Evolutionary conservation across 371 early-diverging fungal species (phyloP).

Genomic region (Nematocida sp.): DNA sequence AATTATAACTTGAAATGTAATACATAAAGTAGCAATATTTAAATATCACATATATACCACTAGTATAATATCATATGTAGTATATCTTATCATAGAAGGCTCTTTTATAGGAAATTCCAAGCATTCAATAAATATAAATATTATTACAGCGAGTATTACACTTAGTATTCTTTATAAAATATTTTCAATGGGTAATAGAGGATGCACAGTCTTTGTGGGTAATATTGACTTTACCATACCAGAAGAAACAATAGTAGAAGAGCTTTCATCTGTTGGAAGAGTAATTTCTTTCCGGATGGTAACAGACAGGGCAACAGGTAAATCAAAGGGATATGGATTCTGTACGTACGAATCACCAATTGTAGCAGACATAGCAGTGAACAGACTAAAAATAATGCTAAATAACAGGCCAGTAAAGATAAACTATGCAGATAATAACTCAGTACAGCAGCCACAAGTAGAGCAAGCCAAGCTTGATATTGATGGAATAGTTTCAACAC

Average conservation of each 20-base stretch:
- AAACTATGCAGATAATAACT: constrained; percentile 71
- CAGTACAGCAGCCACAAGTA: constrained; percentile 53
- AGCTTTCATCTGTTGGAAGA: constrained; percentile 69
- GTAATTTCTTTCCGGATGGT: constrained; percentile 70
- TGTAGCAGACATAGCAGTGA: constrained; percentile 71
- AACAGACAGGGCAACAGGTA: constrained; percentile 70
- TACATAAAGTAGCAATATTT: no score
- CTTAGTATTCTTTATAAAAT: not conserved
- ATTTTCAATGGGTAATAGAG: constrained; percentile 52
- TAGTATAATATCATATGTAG: no score
- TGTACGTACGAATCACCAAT: constrained; percentile 71
- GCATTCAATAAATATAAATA: no score
- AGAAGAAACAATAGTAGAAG: constrained; percentile 69
- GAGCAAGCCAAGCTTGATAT: constrained; percentile 59
- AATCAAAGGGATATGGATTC: constrained; percentile 71
- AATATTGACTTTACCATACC: constrained; percentile 71
- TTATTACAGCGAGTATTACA: no score
- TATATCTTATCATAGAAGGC: no score
- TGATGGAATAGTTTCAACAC: constrained; percentile 62
- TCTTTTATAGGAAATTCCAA: no score
- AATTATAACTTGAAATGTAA: no score
- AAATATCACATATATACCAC: no score
- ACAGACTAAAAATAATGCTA: constrained; percentile 69
- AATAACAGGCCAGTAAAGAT: constrained; percentile 70
- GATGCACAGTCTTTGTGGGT: constrained; percentile 71